Evolutionary conservation across 202 grass and related monocot species (phyloP), one percentile per base, ranked within the genome.

Genomic region (Panicum hallii): DNA sequence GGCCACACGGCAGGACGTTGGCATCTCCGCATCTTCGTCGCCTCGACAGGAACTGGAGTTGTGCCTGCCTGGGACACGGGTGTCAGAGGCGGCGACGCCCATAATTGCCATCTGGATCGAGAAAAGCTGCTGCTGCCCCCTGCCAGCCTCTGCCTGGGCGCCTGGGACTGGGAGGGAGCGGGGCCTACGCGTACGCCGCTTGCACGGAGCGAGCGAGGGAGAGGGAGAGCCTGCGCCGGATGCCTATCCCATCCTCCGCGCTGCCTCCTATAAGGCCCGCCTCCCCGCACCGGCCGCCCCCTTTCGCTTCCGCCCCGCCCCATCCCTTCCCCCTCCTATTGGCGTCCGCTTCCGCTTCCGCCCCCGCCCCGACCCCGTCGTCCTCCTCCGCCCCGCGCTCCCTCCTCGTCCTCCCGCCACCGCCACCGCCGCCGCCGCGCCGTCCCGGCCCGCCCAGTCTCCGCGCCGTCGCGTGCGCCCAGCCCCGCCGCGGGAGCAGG

Each of bases 251-350:
- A 63, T 63, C 60, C 36, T 38, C 2, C 36, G 36, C 26, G 60
- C 14, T 48, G 46, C 70, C 72, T 54, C 28, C 28, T 75, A 75
- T 56, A 75, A 75, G 72, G 72, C 50, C 72, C 13, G 72, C 72
- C 32, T 41, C 17, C 5, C 50, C 72, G 50, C 72, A 41, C 72
- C 72, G 72, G 30, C 5, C 22, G 40, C 30, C 1, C 7, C 22
- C 14, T 10, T 56, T 66, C 32, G 15, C 28, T 5, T 57, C 69
- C 22, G 48, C 14, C 34, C 48, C 60, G 63, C 84, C 53, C 26
- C 80, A 9, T 43, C 67, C 9, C 63, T 5, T 41, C 60, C 10
- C 52, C 42, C 11, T 34, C 80, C 60, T 75, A 71, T 81, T 77
- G 50, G 53, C 57, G 13, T 81, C 32, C 38, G 38, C 47, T 64